Base-by-base conservation (phyloP, 2,329 filamentous ascomycete genomes). In the Diaporthe velutina region DNA sequence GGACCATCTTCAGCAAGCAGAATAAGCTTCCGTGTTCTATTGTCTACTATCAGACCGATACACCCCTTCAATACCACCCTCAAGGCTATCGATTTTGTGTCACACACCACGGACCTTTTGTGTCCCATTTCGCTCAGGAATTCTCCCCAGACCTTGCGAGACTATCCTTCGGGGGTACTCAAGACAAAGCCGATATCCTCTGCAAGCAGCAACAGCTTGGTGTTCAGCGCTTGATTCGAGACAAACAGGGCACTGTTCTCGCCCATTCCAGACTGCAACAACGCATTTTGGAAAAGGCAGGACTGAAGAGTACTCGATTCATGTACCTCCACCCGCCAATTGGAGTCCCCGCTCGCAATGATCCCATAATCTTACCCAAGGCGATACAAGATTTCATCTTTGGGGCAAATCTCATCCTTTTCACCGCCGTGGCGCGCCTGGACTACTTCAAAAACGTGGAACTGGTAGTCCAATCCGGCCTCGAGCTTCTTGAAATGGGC, bases 31-130 rank as follows among this genome's bases (percentile, higher is more conserved):
- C 40, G 9, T 9, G 8, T 35, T 28, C 60, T 48, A 66, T 66
- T 35, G 42, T 66, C 60, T 66, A 66, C 60, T 66, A 66, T 28
- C 60, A 66, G 42, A 66, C 60, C 9, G 60, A 66, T 48, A 66
- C 60, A 10, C 60, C 48, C 17, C 60, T 66, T 9, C 60, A 66
- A 30, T 66, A 66, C 28, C 60, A 66, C 60, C 60, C 60, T n/a
- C 40, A 33, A 35, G 60, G 60, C 60, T 66, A 66, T 50, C 60
- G 19, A 2, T 66, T 66, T 8, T 66, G 40, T 66, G 60, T 66
- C 42, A 66, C 60, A 17, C 60, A 66, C 42, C 60, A 66, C 19
- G 60, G 60, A n/a, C 60, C 60, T 13, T 66, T 66, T 48, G 60
- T 40, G 3, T 22, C 60, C 33, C 60, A 66, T 33, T 66, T 66